These are phyloP conservation scores for Ogataea pilisensis DNA, from an alignment of 805 yeast genomes.

Conservation along the genomic window DNA sequence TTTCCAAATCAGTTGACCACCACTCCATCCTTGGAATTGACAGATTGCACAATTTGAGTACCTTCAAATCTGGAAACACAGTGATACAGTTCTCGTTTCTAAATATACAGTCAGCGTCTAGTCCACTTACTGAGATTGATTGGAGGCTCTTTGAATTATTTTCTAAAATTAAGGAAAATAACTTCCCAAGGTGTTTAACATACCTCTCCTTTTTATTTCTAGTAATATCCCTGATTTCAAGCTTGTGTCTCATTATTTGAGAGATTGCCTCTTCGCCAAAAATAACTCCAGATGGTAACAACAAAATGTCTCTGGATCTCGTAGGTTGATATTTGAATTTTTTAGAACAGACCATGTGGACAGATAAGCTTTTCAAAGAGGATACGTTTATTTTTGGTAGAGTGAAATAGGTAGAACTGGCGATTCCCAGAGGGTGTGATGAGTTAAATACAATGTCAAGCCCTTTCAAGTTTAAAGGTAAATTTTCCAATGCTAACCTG, in stretches of 20 bases:
- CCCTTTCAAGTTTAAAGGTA: conserved; percentile 16
- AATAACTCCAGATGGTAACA: too few species aligned
- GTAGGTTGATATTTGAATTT: neutral
- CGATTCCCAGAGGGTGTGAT: too few species aligned
- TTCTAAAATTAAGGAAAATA: neutral
- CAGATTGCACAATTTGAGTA: conserved; percentile 15
- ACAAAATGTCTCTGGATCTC: too few species aligned
- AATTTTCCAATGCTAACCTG: conserved; percentile 6
- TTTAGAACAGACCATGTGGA: neutral
- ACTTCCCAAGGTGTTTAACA: neutral
- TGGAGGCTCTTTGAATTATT: conserved; percentile 2
- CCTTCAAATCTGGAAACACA: conserved; percentile 11
- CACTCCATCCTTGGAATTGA: conserved; percentile 21
- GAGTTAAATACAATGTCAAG: conserved; percentile 5
- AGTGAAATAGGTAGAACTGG: too few species aligned
- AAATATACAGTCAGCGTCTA: conserved; percentile 22
- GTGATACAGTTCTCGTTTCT: conserved; percentile 2
- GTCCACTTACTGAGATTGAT: conserved; percentile 17
- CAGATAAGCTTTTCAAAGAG: neutral
- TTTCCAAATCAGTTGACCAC: conserved; percentile 23
- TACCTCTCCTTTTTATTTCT: neutral
- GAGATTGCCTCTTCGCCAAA: too few species aligned
- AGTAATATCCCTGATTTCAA: too few species aligned
- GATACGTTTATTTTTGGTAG: neutral
- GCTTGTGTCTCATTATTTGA: neutral